These are phyloP conservation scores for Dentipellis sp. DNA, from an alignment of 768 basidiomycete genomes.

Conservation along the genomic window DNA sequence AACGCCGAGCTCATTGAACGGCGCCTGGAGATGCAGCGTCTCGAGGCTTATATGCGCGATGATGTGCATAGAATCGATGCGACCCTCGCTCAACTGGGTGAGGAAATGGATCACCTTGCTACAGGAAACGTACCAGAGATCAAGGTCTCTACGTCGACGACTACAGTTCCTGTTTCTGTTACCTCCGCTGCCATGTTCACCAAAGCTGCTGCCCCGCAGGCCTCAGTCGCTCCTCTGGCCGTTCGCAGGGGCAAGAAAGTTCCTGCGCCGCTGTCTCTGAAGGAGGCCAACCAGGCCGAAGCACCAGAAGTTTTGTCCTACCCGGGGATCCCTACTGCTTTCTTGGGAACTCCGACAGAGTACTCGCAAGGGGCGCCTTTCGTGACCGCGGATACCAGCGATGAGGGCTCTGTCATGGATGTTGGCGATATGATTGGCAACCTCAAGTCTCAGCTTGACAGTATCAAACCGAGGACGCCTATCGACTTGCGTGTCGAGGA, in stretches of 20 bases:
- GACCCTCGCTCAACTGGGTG: background rate
- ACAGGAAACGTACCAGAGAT: conserved; percentile 20
- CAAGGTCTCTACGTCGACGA: conserved; percentile 25
- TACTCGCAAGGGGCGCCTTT: conserved; percentile 22
- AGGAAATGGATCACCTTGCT: background rate
- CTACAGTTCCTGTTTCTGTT: conserved; percentile 17
- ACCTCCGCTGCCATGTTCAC: conserved; percentile 18
- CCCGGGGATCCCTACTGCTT: conserved; percentile 34
- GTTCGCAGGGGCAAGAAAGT: conserved; percentile 29
- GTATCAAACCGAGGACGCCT: conserved; percentile 14
- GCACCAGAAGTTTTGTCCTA: conserved; percentile 20
- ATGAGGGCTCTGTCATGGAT: conserved; percentile 12
- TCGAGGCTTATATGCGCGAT: background rate
- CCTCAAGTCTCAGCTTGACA: conserved; percentile 19
- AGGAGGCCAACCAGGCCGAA: conserved; percentile 7
- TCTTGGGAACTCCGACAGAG: conserved; percentile 27
- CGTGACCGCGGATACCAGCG: conserved; percentile 6
- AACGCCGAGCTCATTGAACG: conserved; percentile 7
- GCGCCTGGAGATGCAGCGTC: conserved; percentile 7
- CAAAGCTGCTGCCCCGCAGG: conserved; percentile 1
- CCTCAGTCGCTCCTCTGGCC: conserved; percentile 22
- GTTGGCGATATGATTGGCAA: conserved; percentile 28
- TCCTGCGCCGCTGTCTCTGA: conserved; percentile 21
- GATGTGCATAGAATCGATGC: conserved; percentile 1
- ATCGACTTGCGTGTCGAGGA: background rate